Evolutionary conservation across 768 basidiomycete species (phyloP), one percentile per base, ranked within the genome.

Genomic region (Xerocomus potaroensis): DNA sequence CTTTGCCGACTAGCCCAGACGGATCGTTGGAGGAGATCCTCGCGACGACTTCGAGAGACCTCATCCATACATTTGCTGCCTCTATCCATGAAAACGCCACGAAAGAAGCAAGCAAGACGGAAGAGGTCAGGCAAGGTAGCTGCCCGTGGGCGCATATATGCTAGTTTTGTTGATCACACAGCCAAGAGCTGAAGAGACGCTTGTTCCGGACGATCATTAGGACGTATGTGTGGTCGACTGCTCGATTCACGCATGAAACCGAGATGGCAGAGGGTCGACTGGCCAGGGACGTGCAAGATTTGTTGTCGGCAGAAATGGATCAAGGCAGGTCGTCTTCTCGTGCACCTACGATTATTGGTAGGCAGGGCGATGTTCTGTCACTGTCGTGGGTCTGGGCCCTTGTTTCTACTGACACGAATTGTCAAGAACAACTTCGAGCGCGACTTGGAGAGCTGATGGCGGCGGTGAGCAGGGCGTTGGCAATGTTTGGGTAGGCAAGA

Each of bases 291-390:
- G 47, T 65, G 34, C 47, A 57, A n/a, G 53, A 2, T 0, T 11
- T 69, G 43, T 14, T 63, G 26, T 27, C 43, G 30, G 51, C 48
- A 3, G 56, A 58, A 32, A 48, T 49, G 41, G 65, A 67, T 39
- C 64, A 68, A 67, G 65, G 65, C 67, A 69, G 55, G 67, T 67
- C 49, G 32, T 64, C 65, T 57, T 50, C 29, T 30, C 43, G 43
- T 16, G 23, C 45, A 38, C 30, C 11, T 29, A 51, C 54, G 24
- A 29, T 55, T 16, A 29, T 58, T 21, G 66, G 63, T 68, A 66
- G 55, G 52, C n/a, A n/a, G n/a, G n/a, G n/a, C n/a, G n/a, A n/a
- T n/a, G n/a, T n/a, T 47, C 33, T 41, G 30, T 37, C 49, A 23
- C 23, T 38, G 41, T 47, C 23, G 38, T 45, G 36, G 8, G 24